Conservation (phyloP, 768 basidiomycete species). For the Antrodiella citrinella region DNA sequence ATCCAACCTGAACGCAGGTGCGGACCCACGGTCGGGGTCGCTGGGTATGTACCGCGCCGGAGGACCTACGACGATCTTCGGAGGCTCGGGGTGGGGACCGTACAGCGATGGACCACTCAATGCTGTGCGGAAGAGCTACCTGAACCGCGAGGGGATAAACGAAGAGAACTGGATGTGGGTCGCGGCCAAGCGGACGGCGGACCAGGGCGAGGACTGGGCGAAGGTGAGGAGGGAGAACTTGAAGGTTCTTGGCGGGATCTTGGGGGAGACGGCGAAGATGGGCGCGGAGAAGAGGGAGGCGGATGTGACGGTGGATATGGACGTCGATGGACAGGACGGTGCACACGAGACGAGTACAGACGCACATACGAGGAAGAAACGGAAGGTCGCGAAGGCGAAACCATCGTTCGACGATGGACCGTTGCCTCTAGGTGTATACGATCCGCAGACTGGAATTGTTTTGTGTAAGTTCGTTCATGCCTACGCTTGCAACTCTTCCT, state of each 20-base stretch:
- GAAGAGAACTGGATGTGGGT: constrained; percentile 92
- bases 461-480: constrained; percentile 40
- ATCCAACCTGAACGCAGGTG: constrained; percentile 25
- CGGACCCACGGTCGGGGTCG: constrained; percentile 22
- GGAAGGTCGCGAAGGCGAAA: constrained; percentile 15
- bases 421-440: constrained; percentile 66
- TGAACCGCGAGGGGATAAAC: constrained; percentile 73
- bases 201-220: constrained; percentile 58
- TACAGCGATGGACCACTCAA: constrained; percentile 84
- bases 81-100: constrained; percentile 74
- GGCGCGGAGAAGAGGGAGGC: constrained; percentile 16
- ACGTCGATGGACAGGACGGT: constrained; percentile 11
- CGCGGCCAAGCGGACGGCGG: constrained; percentile 57
- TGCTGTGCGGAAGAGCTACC: constrained; percentile 71
- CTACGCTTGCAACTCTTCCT: constrained; percentile 3
- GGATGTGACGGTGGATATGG: constrained; percentile 13
- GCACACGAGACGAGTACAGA: constrained; percentile 15
- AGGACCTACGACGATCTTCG: constrained; percentile 90
- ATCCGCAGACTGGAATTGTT: constrained; percentile 70
- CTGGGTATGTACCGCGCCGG: constrained; percentile 78
- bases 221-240: constrained; percentile 48
- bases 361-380: constrained; percentile 18
- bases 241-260: constrained; percentile 42
- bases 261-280: constrained; percentile 19
- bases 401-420: constrained; percentile 13